A percentile compares a stretch with the other conserved stretches of the same genome.
Conservation (phyloP, 2,329 filamentous ascomycete species). For the Talaromyces albobiverticillius region DNA sequence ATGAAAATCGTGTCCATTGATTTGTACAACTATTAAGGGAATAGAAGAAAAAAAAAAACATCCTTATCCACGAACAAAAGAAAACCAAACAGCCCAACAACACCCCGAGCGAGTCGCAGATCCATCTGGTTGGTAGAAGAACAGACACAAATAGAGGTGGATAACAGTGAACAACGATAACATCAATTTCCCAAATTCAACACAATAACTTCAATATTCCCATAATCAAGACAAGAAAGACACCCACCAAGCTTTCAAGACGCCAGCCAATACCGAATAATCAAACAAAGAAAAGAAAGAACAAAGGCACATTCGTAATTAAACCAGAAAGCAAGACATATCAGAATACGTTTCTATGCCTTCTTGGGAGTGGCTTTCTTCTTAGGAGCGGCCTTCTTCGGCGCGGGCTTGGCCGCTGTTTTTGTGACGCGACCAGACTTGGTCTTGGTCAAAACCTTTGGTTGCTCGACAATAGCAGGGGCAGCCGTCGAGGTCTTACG, state of each 20-base stretch:
- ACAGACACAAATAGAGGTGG: constrained; percentile 3
- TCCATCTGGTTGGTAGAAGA: constrained; percentile 17
- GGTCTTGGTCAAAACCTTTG: constrained; percentile 71
- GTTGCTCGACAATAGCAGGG: constrained; percentile 66
- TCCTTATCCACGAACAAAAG: constrained; percentile 1
- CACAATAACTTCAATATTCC: neutral
- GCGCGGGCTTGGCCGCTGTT: constrained; percentile 42
- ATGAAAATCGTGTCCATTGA: neutral
- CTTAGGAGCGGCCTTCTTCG: constrained; percentile 43
- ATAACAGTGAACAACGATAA: neutral
- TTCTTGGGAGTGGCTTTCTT: constrained; percentile 36
- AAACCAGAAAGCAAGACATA: constrained; percentile 4
- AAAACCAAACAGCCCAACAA: neutral
- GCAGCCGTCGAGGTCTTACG: constrained; percentile 52
- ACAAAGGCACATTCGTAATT: neutral
- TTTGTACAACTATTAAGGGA: neutral
- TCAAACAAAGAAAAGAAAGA: neutral
- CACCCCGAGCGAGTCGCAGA: neutral
- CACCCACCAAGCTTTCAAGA: constrained; percentile 11
- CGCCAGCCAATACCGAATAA: constrained; percentile 11
- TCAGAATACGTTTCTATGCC: constrained; percentile 14
- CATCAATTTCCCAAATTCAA: neutral
- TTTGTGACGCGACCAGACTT: constrained; percentile 75
- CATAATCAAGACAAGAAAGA: constrained; percentile 1
- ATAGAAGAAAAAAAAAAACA: neutral